These are phyloP conservation scores for Dalbergia oliveri DNA, from an alignment of 306 rosid species.

Conservation along the genomic window DNA sequence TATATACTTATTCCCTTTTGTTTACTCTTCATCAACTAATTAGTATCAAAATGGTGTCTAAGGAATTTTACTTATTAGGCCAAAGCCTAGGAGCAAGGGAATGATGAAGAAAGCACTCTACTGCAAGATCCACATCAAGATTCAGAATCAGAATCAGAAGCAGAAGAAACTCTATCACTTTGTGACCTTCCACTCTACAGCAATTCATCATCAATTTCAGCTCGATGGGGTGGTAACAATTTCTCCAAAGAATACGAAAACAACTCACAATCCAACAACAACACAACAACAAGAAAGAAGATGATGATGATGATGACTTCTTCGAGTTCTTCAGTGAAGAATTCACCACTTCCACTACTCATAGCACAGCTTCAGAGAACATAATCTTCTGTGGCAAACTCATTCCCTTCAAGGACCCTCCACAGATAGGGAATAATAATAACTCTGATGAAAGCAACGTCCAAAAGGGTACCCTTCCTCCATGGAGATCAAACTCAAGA, in stretches of 20 bases:
- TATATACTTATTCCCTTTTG: not conserved
- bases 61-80: conserved; percentile 21
- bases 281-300: not conserved
- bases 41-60: conserved; percentile 48
- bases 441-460: not conserved
- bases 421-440: not conserved
- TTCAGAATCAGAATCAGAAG: conserved; percentile 68
- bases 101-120: conserved; percentile 44
- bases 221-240: conserved; percentile 48
- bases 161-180: conserved; percentile 76
- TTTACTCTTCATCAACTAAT: not conserved
- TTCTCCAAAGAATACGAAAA: conserved; percentile 52
- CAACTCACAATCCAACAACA: conserved; percentile 2
- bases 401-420: conserved; percentile 62
- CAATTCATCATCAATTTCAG: conserved; percentile 40
- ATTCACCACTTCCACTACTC: conserved; percentile 51
- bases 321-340: conserved; percentile 83
- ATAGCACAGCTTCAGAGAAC: conserved; percentile 37
- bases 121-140: conserved; percentile 51
- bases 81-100: conserved; percentile 17
- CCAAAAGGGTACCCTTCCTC: conserved; percentile 17
- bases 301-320: conserved; percentile 56
- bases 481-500: conserved; percentile 33
- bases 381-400: conserved; percentile 88
- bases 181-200: conserved; percentile 74